Conservation (phyloP, 257 asterid genomes). For the Capsicum baccatum region DNA sequence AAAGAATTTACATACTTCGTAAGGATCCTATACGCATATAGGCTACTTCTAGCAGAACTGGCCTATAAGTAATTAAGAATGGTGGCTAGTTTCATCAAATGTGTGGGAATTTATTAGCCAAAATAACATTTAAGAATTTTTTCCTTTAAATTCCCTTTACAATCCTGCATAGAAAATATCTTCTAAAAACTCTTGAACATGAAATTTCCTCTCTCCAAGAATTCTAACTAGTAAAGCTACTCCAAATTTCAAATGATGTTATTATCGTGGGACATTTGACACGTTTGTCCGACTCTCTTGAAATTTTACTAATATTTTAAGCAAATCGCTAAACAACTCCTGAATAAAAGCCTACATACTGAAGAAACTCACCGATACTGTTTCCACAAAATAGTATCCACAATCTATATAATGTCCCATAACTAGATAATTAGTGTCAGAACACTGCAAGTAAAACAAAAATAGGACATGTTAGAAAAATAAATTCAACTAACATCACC, state of each 20-base stretch:
- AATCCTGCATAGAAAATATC: not conserved
- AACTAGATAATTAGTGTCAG: slow-evolving; percentile 83
- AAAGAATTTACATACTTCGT: not conserved
- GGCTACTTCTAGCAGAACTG: not conserved
- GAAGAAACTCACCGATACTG: slow-evolving; percentile 62
- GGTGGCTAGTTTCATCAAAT: not conserved
- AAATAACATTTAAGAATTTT: not conserved
- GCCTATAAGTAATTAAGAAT: not conserved
- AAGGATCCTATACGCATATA: not conserved
- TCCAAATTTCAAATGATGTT: not conserved
- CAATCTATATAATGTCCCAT: slow-evolving; percentile 94
- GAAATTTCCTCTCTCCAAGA: slow-evolving; percentile 16
- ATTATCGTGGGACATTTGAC: not conserved
- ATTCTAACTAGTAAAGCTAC: slow-evolving; percentile 8
- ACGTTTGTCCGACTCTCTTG: not conserved
- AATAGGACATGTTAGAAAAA: slow-evolving; percentile 17
- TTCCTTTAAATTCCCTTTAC: not conserved
- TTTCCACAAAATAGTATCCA: slow-evolving; percentile 88
- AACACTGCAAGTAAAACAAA: slow-evolving; percentile 61
- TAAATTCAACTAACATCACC: not conserved
- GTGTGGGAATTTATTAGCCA: not conserved
- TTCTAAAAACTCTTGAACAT: not conserved
- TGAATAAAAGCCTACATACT: not conserved
- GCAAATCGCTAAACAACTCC: not conserved
- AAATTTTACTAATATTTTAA: not conserved